Evolutionary conservation across 345 rosid species (phyloP), one percentile per base, ranked within the genome.

Genomic region (Eucalyptus melliodora): DNA sequence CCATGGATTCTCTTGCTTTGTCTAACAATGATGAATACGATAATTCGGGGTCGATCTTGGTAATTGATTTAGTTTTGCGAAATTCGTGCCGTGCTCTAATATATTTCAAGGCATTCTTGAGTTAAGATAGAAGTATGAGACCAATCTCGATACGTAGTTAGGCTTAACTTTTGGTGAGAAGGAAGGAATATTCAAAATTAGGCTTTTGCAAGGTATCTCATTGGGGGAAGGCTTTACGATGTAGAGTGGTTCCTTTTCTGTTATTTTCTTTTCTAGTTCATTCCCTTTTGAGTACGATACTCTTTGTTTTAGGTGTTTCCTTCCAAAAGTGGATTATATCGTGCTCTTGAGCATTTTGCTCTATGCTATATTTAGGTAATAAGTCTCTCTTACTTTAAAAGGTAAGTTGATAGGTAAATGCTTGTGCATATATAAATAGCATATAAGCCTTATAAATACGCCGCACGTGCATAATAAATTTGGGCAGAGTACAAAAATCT

Each of bases 21-120:
- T 27, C 69, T 11, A 30, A 30, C 16, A 27, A 11, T 0, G 1
- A 60, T 53, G 26, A 8, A 21, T 21, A 53, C 2, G 16, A 5
- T 6, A 6, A 30, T 60, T 60, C 0, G 0, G 4, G 16, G 16
- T 62, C 1, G 4, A 60, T 30, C 16, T 6, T 1, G 5, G 1
- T 30, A 1, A 6, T 30, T 14, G 16, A 62, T 62, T 62, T 0
- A 7, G 0, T 5, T 6, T 0, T 0, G 4, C 4, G 4, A 7
- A 60, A 26, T 60, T 12, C 7, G 1, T 60, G n/a, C 0, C 7
- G 0, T 26, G n/a, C 31, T 26, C 67, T 60, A 3, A 0, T 11
- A 60, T 26, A 53, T 53, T 53, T 53, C 6, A 23, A 26, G 30
- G 69, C 69, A 62, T 62, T 30, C 9, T 6, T 30, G 5, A 30